Evolutionary conservation across 1,139 yeast species (phyloP), one percentile per base, ranked within the genome.

Genomic region (Diutina siamensis): DNA sequence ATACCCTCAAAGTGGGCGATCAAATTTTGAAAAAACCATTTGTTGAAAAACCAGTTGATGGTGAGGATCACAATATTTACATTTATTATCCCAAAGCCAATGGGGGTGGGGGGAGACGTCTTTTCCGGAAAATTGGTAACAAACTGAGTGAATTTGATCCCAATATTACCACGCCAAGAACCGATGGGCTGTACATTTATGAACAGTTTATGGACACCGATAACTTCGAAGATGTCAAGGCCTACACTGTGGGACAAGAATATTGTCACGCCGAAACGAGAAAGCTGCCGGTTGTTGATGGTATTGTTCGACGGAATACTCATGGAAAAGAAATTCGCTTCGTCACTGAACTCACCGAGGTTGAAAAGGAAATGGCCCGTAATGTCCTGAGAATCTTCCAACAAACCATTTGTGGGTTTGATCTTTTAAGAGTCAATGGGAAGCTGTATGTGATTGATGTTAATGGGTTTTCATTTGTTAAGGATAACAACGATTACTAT

Each of bases 361-460:
- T 76, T 44, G 99, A 94, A 60, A 80, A 75, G 48, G 65, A 64
- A 33, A 88, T 89, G 78, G 98, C 99, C 1, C 64, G 72, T 42
- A 78, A 74, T 51, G 88, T 94, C 25, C 77, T 88, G 46, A 70
- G 64, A 25, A 78, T 80, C 0, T 94, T 94, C 61, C 82, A 84
- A 48, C 99, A 94, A 65, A 85, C 94, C n/a, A 89, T 94, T 52
- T 94, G 99, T 67, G 99, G 99, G 1, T 94, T 94, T 67, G 99
- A 94, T 62, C 68, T 94, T 46, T 71, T 94, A 46, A 74, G 98
- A 56, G 97, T 89, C 2, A 76, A 83, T 50, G 97, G 96, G 8
- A 73, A 80, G 55, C 83, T 94, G 47, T 94, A 77, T 61, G 98
- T 94, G 28, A 94, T 94, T 61, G 99, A 94, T 62, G 99, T 94